Evolutionary conservation across 768 basidiomycete genomes (phyloP).

Genomic region (Agaricus subrufescens): DNA sequence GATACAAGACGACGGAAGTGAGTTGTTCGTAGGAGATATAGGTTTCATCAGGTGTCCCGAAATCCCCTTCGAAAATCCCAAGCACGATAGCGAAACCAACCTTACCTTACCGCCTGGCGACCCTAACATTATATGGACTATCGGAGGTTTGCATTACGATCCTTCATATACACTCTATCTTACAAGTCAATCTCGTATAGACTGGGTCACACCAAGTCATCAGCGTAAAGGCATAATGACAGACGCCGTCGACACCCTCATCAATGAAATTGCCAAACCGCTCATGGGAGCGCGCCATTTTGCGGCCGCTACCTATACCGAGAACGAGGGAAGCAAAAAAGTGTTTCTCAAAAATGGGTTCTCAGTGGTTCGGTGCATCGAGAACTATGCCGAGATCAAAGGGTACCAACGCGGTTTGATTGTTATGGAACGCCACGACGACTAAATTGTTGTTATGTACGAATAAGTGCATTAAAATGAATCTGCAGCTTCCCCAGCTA

Average conservation of each 20-base stretch:
- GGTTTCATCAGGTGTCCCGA: constrained; percentile 27
- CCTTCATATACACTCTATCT: too few species aligned
- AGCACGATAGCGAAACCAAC: constrained; percentile 32
- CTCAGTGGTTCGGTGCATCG: constrained; percentile 28
- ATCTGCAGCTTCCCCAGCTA: too few species aligned
- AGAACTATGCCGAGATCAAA: constrained; percentile 31
- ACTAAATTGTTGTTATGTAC: too few species aligned
- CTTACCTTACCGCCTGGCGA: constrained; percentile 38
- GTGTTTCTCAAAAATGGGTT: constrained; percentile 72
- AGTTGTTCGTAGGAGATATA: constrained; percentile 50
- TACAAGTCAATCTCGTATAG: constrained; percentile 24
- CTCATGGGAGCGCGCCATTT: constrained; percentile 54
- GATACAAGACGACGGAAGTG: constrained; percentile 50
- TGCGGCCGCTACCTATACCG: constrained; percentile 38
- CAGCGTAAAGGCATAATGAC: constrained; percentile 74
- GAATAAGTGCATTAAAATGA: too few species aligned
- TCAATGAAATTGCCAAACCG: constrained; percentile 59
- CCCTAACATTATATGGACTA: constrained; percentile 51
- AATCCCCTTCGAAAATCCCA: constrained; percentile 12
- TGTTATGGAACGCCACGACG: constrained; percentile 22
- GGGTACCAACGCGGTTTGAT: constrained; percentile 32
- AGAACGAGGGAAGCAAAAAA: constrained; percentile 54
- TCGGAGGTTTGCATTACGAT: constrained; percentile 42
- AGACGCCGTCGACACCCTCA: constrained; percentile 48
- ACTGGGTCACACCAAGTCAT: constrained; percentile 55